Base-by-base conservation (phyloP, 1,284 basidiomycete species). In the Trichosporon sp. region DNA sequence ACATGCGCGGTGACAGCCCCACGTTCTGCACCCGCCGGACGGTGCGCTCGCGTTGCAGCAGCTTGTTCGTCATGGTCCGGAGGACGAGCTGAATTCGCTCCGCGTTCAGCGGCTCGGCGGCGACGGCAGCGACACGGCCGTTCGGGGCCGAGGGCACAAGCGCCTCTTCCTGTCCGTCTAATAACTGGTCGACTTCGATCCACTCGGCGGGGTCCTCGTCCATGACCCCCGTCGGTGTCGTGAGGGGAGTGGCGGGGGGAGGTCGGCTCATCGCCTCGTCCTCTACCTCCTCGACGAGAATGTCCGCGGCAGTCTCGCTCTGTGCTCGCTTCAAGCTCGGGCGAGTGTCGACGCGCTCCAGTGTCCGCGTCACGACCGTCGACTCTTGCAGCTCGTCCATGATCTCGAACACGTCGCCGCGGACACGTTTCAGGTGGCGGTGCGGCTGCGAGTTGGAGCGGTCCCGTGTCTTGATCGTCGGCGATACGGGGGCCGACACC, bases 31-130 rank as follows among this genome's bases (percentile, higher is more conserved):
- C 59, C 7, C 83, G 76, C 1, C 83, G 79, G 10, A 85, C 72
- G 0, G 81, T 83, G 19, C 83, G 78, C 59, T 69, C 85, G 54
- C 82, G 83, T 69, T 85, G 81, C 6, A 85, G 78, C 1, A 86
- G 77, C 77, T 83, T 84, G 71, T 82, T 81, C 6, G 85, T 86
- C 78, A 86, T 85, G 1, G 84, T 86, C 51, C 80, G 79, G 8
- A 87, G 76, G 0, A 86, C 84, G 16, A 85, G 77, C 70, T 86
- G 84, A 35, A 86, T 77, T 7, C 79, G 73, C n/a, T 81, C 78
- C 10, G 76, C 69, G 71, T 76, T 81, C 32, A 78, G 77, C 2
- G 76, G n/a, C 48, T 67, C 66, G 10, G 48, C 32, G 21, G 54
- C 67, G 4, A 61, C 54, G 19, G 54, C 35, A 3, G 65, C 65